These are phyloP conservation scores for Plenodomus lindquistii DNA, from an alignment of 2,329 filamentous ascomycete species.

Conservation along the genomic window DNA sequence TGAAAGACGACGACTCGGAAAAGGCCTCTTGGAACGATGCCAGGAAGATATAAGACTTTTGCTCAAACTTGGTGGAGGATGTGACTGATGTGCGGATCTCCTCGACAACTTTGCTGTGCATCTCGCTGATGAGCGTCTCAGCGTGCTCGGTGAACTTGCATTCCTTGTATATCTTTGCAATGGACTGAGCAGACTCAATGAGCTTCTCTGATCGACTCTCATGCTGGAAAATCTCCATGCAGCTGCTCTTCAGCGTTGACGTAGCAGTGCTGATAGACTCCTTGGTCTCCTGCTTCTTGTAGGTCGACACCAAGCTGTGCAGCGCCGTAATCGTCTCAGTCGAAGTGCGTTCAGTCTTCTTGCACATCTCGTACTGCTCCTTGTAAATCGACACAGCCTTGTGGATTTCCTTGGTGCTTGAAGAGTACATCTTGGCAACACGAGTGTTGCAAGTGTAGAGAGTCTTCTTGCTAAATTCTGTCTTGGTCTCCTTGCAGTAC, in stretches of 20 bases:
- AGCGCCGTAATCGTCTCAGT: conserved; percentile 22
- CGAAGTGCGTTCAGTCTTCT: conserved; percentile 17
- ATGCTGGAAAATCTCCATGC: conserved; percentile 23
- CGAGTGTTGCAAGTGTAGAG: conserved; percentile 55
- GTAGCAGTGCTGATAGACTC: conserved; percentile 24
- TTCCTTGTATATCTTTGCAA: conserved; percentile 26
- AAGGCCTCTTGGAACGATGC: conserved; percentile 50
- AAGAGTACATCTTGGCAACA: conserved; percentile 53
- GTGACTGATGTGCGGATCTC: conserved; percentile 14
- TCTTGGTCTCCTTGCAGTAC: conserved; percentile 25
- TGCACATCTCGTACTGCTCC: conserved; percentile 21
- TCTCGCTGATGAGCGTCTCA: conserved; percentile 17
- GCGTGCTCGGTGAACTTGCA: conserved; percentile 21
- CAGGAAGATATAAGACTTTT: conserved; percentile 43
- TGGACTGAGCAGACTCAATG: conserved; percentile 23
- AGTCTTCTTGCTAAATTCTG: conserved; percentile 30
- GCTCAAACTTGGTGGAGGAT: conserved; percentile 11
- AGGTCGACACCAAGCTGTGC: conserved; percentile 18
- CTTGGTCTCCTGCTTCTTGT: conserved; percentile 27
- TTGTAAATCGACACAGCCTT: conserved; percentile 24
- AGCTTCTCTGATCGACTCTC: conserved; percentile 22
- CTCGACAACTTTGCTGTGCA: conserved; percentile 24
- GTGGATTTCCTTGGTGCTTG: conserved; percentile 35
- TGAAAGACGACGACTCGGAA: conserved; percentile 45
- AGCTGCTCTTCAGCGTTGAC: conserved; percentile 18